Conservation (phyloP, 192 early-diverging fungal genomes). For the Coemansia interrupta region DNA sequence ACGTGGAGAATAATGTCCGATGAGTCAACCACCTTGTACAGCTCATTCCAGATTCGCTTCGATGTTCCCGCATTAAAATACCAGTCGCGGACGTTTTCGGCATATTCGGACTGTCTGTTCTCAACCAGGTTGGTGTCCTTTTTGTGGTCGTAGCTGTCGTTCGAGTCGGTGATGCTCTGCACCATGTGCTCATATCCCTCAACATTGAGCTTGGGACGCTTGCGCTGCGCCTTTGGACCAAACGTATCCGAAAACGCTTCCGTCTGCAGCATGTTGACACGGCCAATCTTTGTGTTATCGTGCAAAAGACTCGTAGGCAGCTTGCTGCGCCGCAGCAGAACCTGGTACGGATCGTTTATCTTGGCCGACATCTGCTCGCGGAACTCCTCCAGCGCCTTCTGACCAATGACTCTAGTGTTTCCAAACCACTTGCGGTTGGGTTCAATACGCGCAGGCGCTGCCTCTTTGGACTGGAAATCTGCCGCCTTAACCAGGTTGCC, state of each 20-base stretch:
- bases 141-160: slow-evolving; percentile 61
- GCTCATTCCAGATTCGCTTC: slow-evolving; percentile 96
- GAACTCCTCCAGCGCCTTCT: slow-evolving; percentile 89
- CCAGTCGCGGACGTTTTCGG: slow-evolving; percentile 77
- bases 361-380: slow-evolving; percentile 82
- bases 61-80: slow-evolving; percentile 92
- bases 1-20: slow-evolving; percentile 96
- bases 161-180: slow-evolving; percentile 59
- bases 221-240: slow-evolving; percentile 91
- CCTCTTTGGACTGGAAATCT: slow-evolving; percentile 77
- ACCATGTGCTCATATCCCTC: slow-evolving; percentile 79
- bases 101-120: slow-evolving; percentile 69
- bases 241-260: slow-evolving; percentile 90
- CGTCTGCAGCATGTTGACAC: slow-evolving; percentile 94
- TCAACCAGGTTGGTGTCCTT: slow-evolving; percentile 74
- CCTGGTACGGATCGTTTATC: slow-evolving; percentile 92
- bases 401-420: slow-evolving; percentile 96
- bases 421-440: slow-evolving; percentile 97
- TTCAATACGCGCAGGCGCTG: slow-evolving; percentile 76
- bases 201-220: slow-evolving; percentile 80
- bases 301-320: slow-evolving; percentile 90
- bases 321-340: slow-evolving; percentile 90
- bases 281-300: slow-evolving; percentile 61
- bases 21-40: slow-evolving; percentile 98
- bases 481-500: slow-evolving; percentile 92